phyloP scores from a whole-genome alignment of 768 basidiomycete species.

The Peribolospora baueri region DNA sequence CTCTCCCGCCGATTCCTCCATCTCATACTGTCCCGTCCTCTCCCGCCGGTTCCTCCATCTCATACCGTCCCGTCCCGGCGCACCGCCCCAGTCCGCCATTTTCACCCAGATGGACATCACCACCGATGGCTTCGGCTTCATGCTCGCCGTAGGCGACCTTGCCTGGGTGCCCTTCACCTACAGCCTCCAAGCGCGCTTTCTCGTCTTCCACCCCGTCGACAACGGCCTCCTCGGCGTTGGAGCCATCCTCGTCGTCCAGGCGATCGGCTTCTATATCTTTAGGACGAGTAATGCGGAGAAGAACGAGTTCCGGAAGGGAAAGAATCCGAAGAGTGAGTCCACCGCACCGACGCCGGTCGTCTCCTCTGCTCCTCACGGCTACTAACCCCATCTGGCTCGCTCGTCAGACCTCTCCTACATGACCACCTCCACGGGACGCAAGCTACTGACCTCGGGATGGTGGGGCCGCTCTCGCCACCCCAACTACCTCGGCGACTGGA shows the following conservation, averaged over 20 bases:
- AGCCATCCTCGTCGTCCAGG: constrained; percentile 38
- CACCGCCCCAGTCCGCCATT: constrained; percentile 40
- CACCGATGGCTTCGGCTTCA: constrained; percentile 93
- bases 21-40: neutral
- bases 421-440: constrained; percentile 60
- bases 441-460: constrained; percentile 85
- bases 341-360: neutral
- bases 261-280: constrained; percentile 75
- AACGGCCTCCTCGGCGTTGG: constrained; percentile 38
- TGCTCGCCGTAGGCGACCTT: constrained; percentile 82
- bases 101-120: constrained; percentile 95
- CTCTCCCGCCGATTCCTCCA: neutral
- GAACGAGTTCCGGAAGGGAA: constrained; percentile 79
- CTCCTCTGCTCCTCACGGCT: neutral
- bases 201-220: constrained; percentile 66
- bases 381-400: neutral
- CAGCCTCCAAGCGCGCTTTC: constrained; percentile 75
- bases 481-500: constrained; percentile 37
- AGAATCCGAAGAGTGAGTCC: constrained; percentile 65
- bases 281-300: constrained; percentile 71
- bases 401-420: constrained; percentile 47
- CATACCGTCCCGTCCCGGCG: too few species aligned
- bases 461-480: constrained; percentile 90
- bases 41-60: neutral
- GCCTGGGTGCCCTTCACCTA: constrained; percentile 88